phyloP scores from a whole-genome alignment of 257 asterid genomes.

The Handroanthus guayacan region DNA sequence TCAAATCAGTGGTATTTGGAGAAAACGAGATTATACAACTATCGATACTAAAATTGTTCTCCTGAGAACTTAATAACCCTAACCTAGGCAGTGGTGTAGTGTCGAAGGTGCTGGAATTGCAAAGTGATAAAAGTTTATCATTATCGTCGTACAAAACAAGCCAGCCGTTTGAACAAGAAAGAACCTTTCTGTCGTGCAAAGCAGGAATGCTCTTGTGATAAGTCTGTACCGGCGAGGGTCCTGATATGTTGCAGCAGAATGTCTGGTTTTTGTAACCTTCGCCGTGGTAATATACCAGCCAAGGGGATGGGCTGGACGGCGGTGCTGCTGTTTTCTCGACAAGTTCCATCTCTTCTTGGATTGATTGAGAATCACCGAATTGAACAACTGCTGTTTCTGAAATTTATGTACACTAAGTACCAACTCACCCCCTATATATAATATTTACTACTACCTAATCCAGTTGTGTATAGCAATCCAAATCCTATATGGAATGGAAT shows the following conservation, averaged over 20 bases:
- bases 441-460: too few species aligned
- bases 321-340: too few species aligned
- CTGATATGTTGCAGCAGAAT: not conserved
- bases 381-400: too few species aligned
- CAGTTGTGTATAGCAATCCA: too few species aligned
- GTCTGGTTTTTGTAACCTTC: not conserved
- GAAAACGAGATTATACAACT: conserved; percentile 1
- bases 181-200: not conserved
- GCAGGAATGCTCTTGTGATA: not conserved
- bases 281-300: too few species aligned
- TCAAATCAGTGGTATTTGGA: not conserved
- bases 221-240: not conserved
- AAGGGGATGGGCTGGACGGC: too few species aligned
- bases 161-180: not conserved
- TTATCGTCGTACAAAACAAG: not conserved
- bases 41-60: not conserved
- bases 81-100: not conserved
- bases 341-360: too few species aligned
- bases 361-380: too few species aligned
- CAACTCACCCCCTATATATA: too few species aligned
- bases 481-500: too few species aligned
- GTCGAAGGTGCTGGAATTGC: not conserved
- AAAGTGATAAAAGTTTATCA: not conserved
- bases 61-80: not conserved
- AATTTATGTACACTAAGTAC: too few species aligned